A percentile compares a stretch with the other conserved stretches of the same genome.
These are phyloP conservation scores for Aspergillus phoenicis DNA, from an alignment of 2,329 filamentous ascomycete species.

Conservation along the genomic window DNA sequence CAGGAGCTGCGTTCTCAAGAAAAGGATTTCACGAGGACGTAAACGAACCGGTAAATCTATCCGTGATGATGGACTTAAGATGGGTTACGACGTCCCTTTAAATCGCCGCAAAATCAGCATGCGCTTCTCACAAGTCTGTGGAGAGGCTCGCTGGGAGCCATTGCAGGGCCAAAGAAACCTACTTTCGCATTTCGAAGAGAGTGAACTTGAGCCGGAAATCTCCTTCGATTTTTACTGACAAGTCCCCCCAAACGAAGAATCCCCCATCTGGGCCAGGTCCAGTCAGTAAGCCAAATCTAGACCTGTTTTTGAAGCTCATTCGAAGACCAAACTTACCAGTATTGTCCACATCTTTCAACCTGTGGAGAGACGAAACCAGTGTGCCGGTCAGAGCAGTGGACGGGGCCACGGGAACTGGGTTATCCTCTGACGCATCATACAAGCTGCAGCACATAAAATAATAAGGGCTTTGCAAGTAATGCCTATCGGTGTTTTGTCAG, in stretches of 20 bases:
- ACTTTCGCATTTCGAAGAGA: conserved; percentile 72
- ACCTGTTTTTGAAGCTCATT: neutral
- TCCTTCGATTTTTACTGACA: conserved; percentile 76
- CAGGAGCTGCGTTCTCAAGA: conserved; percentile 12
- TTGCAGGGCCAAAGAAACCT: conserved; percentile 24
- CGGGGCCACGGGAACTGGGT: conserved; percentile 46
- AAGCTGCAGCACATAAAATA: conserved; percentile 64
- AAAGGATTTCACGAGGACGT: neutral
- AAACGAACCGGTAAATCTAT: conserved; percentile 66
- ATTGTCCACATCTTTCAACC: conserved; percentile 76
- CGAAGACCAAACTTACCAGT: conserved; percentile 45
- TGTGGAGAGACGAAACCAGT: conserved; percentile 77
- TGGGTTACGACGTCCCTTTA: conserved; percentile 50
- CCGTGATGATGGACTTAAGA: conserved; percentile 60
- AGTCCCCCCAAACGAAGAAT: conserved; percentile 89
- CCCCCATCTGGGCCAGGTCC: conserved; percentile 62
- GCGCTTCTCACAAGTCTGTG: neutral
- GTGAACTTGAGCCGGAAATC: conserved; percentile 74
- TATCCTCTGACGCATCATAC: conserved; percentile 53
- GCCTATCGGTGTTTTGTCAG: conserved; percentile 41
- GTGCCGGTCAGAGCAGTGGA: conserved; percentile 68
- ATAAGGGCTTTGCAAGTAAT: conserved; percentile 66
- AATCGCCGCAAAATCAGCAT: conserved; percentile 22
- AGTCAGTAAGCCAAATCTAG: conserved; percentile 10
- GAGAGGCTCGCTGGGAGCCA: neutral